Base-by-base conservation (phyloP, 352 stramenopile genomes). In the Globisporangium orthogonon region DNA sequence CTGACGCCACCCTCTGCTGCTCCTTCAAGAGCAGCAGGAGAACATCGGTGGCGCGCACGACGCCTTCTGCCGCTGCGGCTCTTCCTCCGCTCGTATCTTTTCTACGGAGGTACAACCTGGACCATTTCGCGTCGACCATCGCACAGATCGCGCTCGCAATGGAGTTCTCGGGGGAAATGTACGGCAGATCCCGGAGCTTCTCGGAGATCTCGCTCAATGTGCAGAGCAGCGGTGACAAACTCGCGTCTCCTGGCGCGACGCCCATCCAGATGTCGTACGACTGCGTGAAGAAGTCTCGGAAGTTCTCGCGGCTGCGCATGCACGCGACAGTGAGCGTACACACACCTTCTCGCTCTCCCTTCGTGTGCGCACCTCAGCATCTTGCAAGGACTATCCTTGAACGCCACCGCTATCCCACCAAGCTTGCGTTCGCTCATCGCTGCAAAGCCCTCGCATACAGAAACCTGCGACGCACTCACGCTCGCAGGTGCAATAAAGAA, bases 41-140 rank as follows among this genome's bases (percentile, higher is more conserved):
- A 1, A 90, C 61, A 41, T 87, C 77, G 4, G 66, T 71, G 31
- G 77, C 73, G 3, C 77, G 77, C 6, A 90, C 54, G 14, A 69
- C 65, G 0, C 77, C 75, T 6, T 29, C 40, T 31, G 40, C 57
- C 50, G 35, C 29, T 58, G 48, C 43, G 23, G 23, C 23, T 23
- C 23, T 23, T 71, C 6, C n/a, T 5, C 28, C 46, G 46, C 23
- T 52, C 13, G 29, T 4, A 14, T 35, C 30, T 15, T 40, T 14
- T 13, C 4, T 13, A 13, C 37, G 11, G 13, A 33, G 31, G 17
- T 56, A 44, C 37, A 37, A 28, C 49, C 44, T n/a, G 3, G 59
- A 69, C 9, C 59, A 58, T 10, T 52, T 63, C 10, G 67, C 65
- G 37, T 70, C 47, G 3, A 77, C 50, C 75, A 90, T 88, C 11